phyloP scores from a whole-genome alignment of 805 yeast genomes.

The Brettanomyces sp. region DNA sequence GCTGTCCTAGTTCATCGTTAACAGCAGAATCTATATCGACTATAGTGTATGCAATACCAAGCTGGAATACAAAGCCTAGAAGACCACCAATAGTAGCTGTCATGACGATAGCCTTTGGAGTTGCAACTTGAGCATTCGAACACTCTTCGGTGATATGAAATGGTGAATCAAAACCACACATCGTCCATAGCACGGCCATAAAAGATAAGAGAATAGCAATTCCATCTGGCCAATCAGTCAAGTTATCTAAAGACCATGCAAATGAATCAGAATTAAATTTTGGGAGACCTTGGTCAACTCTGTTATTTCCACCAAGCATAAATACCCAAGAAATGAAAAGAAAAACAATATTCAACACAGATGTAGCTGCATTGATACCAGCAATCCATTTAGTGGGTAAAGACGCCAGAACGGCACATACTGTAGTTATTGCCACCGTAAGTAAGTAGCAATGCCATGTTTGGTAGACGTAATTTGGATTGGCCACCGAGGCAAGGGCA shows the following conservation, averaged over 20 bases:
- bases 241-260: constrained; percentile 50
- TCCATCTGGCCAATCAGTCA: constrained; percentile 58
- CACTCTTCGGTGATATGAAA: constrained; percentile 71
- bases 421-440: constrained; percentile 40
- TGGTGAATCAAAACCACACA: constrained; percentile 71
- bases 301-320: constrained; percentile 40
- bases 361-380: constrained; percentile 39
- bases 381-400: constrained; percentile 49
- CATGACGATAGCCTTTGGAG: constrained; percentile 59
- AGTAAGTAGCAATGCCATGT: constrained; percentile 44
- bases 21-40: constrained; percentile 40
- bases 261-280: constrained; percentile 38
- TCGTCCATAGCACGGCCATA: constrained; percentile 58
- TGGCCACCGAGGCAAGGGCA: constrained; percentile 35
- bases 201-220: constrained; percentile 47
- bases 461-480: constrained; percentile 31
- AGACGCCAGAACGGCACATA: constrained; percentile 39
- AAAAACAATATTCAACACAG: constrained; percentile 39
- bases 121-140: constrained; percentile 51
- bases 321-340: constrained; percentile 43
- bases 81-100: constrained; percentile 47
- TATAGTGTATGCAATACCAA: constrained; percentile 53
- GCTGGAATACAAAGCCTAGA: constrained; percentile 47
- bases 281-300: constrained; percentile 28
- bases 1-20: constrained; percentile 46